Evolutionary conservation across 1,139 yeast species (phyloP), one percentile per base, ranked within the genome.

Genomic region (Komagataea norvegica): DNA sequence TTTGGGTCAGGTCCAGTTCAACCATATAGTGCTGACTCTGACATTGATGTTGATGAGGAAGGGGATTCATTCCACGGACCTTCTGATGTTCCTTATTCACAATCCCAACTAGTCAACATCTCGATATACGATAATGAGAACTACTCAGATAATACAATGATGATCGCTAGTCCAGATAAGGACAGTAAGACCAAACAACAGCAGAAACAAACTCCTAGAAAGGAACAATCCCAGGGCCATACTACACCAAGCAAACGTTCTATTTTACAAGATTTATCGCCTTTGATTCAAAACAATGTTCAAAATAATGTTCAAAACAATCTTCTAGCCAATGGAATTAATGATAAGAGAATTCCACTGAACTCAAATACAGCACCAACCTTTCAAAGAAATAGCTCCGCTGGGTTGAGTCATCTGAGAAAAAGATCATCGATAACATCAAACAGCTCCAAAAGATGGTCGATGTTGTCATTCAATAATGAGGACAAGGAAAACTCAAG

Each of bases 381-480:
- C 5, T 41, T 47, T 22, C 46, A 45, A 33, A 49, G 51, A 45
- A 42, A 42, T 19, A 45, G 41, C 18, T 51, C 55, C 7, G 47
- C 48, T 24, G 44, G 45, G 4, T 20, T 48, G 9, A 29, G 43
- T 4, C 49, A 43, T 14, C 28, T 48, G 19, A 48, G 48, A 37
- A 51, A 46, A 24, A 44, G 56, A 43, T 40, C 47, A 1, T 47
- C 56, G 2, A 1, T 46, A 21, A 43, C 36, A 25, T 47, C 51
- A 6, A 47, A 44, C 28, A 36, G 42, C 19, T 51, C 55, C 2
- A 52, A 52, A 30, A 51, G 56, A 47, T 52, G 55, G 55, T 52
- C 56, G 3, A 23, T 52, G 17, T 20, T 52, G 15, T 49, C 54
- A 2, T 51, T 52, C 31, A 46, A 40, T 20, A 43, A 40, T 24